Conservation (phyloP, 208 protist genomes). For the Angomonas deanei region DNA sequence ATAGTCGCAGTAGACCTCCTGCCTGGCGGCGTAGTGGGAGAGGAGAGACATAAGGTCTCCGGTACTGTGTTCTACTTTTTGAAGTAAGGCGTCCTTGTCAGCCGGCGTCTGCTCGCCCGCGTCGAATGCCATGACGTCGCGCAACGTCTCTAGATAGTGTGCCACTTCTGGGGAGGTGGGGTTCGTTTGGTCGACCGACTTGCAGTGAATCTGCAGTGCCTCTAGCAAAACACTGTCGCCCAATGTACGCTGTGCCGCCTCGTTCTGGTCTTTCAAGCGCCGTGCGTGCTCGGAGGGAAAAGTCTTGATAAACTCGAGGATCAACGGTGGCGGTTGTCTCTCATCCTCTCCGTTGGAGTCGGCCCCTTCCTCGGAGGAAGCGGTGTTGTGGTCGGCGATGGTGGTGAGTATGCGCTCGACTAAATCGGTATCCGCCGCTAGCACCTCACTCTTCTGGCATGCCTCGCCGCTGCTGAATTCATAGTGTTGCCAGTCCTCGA, state of each 20-base stretch:
- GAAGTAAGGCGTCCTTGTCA: not conserved
- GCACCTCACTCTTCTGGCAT: not conserved
- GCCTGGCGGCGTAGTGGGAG: not conserved
- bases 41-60: not conserved
- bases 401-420: not conserved
- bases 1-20: not conserved
- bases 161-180: not conserved
- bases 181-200: not conserved
- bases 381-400: not conserved
- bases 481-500: not conserved
- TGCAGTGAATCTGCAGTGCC: not conserved
- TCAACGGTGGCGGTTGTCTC: not conserved
- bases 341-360: not conserved
- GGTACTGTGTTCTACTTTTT: not conserved
- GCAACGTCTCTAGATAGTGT: not conserved
- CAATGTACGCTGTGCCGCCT: not conserved
- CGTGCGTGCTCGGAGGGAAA: not conserved
- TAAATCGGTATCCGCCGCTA: not conserved
- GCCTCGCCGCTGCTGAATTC: not conserved
- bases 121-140: not conserved
- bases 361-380: not conserved
- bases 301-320: not conserved
- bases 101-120: not conserved
- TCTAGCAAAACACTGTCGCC: not conserved
- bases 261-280: not conserved